Evolutionary conservation across 2,329 filamentous ascomycete genomes (phyloP).

Genomic region (Volutella citrinella): DNA sequence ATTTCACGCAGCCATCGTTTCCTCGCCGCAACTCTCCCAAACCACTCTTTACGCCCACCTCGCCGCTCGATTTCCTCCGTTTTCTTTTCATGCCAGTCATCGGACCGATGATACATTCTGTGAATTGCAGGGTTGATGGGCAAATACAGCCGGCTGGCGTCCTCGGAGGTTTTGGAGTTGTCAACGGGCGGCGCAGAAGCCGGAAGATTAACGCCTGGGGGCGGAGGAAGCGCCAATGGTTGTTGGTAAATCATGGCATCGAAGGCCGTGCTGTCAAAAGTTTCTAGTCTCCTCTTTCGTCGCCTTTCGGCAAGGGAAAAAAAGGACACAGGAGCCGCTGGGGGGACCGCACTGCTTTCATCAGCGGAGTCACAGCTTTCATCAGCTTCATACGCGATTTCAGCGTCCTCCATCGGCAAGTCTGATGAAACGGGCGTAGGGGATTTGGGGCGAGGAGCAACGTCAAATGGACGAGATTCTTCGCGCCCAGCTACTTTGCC

Average conservation of each 20-base stretch:
- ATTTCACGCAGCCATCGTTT: constrained; percentile 29
- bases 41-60: constrained; percentile 47
- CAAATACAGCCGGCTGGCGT: constrained; percentile 38
- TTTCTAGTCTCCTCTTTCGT: too few species aligned
- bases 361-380: too few species aligned
- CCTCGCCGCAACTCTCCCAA: constrained; percentile 43
- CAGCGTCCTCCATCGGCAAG: too few species aligned
- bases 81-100: constrained; percentile 47
- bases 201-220: constrained; percentile 16
- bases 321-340: constrained; percentile 12
- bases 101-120: constrained; percentile 40
- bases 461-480: too few species aligned
- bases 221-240: constrained; percentile 22
- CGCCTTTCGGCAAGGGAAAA: constrained; percentile 5
- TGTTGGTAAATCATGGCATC: constrained; percentile 40
- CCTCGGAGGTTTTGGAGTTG: constrained; percentile 13
- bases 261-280: constrained; percentile 25
- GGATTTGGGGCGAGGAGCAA: too few species aligned
- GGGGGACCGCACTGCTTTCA: too few species aligned
- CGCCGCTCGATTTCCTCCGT: constrained; percentile 47
- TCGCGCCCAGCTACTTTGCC: too few species aligned
- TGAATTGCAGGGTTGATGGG: constrained; percentile 51
- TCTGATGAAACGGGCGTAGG: too few species aligned
- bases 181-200: too few species aligned
- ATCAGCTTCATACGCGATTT: too few species aligned